These are phyloP conservation scores for Thalassiosira allenii DNA, from an alignment of 352 stramenopile species.

Conservation along the genomic window DNA sequence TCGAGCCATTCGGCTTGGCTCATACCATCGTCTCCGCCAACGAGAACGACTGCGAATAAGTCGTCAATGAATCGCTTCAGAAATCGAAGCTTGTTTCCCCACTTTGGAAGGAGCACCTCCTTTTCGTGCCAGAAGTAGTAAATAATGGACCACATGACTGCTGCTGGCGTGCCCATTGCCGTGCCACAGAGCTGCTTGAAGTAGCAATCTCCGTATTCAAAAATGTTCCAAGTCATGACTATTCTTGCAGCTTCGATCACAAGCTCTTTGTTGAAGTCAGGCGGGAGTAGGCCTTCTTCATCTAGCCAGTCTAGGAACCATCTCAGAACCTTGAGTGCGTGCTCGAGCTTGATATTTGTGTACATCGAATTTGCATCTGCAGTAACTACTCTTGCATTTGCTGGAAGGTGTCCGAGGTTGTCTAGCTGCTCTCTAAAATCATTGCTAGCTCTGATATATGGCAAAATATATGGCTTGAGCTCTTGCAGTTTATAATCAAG, in stretches of 20 bases:
- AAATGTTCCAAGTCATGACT: conserved; percentile 26
- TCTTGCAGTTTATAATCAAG: conserved; percentile 32
- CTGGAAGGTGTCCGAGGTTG: not conserved
- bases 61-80: conserved; percentile 12
- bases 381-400: conserved; percentile 10
- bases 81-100: not conserved
- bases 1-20: conserved; percentile 7
- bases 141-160: conserved; percentile 10
- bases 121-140: conserved; percentile 26
- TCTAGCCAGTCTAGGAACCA: not conserved
- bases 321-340: conserved; percentile 4
- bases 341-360: conserved; percentile 11
- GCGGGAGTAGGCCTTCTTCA: not conserved
- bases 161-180: conserved; percentile 28
- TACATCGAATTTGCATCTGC: conserved; percentile 43
- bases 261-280: not conserved
- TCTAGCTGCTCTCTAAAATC: not conserved
- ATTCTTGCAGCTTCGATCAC: conserved; percentile 10
- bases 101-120: not conserved
- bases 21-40: conserved; percentile 5
- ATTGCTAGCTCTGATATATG: conserved; percentile 16
- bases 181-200: conserved; percentile 32
- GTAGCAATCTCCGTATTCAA: conserved; percentile 26
- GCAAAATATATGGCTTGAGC: conserved; percentile 12
- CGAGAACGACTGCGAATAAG: conserved; percentile 15